phyloP scores from a whole-genome alignment of 768 basidiomycete genomes.

The Psilocybe subaeruginosa region DNA sequence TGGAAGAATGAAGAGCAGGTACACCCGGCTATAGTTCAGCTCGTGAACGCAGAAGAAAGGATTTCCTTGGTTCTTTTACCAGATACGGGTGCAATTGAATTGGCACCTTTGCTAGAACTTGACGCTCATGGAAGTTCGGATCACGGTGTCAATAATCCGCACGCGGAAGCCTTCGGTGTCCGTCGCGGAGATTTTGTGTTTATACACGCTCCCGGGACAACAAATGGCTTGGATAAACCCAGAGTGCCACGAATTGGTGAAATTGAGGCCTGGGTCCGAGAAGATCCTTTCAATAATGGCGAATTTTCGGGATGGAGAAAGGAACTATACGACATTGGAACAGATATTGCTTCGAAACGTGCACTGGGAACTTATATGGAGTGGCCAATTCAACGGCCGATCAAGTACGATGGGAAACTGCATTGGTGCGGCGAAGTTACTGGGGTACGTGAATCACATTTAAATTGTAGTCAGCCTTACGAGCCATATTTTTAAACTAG shows the following conservation, averaged over 20 bases:
- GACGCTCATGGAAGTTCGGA: slow-evolving; percentile 80
- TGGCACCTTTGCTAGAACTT: slow-evolving; percentile 84
- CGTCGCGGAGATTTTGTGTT: slow-evolving; percentile 86
- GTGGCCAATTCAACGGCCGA: slow-evolving; percentile 45
- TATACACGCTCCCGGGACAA: slow-evolving; percentile 67
- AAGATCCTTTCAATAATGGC: slow-evolving; percentile 53
- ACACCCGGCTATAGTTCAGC: slow-evolving; percentile 76
- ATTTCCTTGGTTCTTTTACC: slow-evolving; percentile 67
- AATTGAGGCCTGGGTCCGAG: slow-evolving; percentile 78
- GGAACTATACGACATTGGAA: slow-evolving; percentile 69
- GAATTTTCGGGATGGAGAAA: slow-evolving; percentile 72
- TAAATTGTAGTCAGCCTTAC: slow-evolving; percentile 7
- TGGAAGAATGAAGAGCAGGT: slow-evolving; percentile 77
- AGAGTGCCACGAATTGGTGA: slow-evolving; percentile 86
- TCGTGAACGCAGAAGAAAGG: slow-evolving; percentile 71
- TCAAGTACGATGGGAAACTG: slow-evolving; percentile 42
- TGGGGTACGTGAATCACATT: slow-evolving; percentile 46
- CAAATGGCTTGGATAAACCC: slow-evolving; percentile 72
- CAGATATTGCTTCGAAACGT: slow-evolving; percentile 51
- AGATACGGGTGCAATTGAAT: slow-evolving; percentile 57
- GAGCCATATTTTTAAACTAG: slow-evolving; percentile 36
- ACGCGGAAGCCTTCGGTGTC: slow-evolving; percentile 72
- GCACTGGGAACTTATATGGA: slow-evolving; percentile 40
- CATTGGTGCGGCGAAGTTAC: slow-evolving; percentile 90
- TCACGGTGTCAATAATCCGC: slow-evolving; percentile 41